phyloP scores from a whole-genome alignment of 1,284 basidiomycete species.

The Blastosporella zonata region DNA sequence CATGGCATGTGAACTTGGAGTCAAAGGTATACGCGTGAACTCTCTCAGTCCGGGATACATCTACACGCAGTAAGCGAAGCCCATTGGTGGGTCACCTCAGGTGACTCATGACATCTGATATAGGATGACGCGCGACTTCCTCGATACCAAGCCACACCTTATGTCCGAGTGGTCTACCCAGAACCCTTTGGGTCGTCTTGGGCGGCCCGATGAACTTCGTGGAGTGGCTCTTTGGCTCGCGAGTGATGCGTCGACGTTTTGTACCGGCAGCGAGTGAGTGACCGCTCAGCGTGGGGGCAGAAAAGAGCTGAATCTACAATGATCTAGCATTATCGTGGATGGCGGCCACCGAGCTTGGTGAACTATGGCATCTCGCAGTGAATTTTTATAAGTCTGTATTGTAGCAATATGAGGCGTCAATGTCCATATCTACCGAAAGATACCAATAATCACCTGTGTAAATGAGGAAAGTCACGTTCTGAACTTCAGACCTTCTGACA shows the following conservation, averaged over 20 bases:
- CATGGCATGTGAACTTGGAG: conserved; percentile 78
- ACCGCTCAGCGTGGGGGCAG: not conserved
- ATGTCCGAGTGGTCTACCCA: conserved; percentile 58
- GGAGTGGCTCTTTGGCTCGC: conserved; percentile 6
- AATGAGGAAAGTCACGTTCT: too few species aligned
- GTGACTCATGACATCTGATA: conserved; percentile 1
- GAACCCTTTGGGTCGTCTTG: conserved; percentile 72
- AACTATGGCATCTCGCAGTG: not conserved
- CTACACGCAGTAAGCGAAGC: conserved; percentile 53
- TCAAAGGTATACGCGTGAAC: conserved; percentile 68
- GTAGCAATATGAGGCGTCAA: too few species aligned
- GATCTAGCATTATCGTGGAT: conserved; percentile 11
- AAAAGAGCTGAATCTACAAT: not conserved
- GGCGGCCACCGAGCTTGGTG: conserved; percentile 14
- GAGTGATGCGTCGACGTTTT: conserved; percentile 12
- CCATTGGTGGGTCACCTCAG: not conserved
- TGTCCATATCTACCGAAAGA: too few species aligned
- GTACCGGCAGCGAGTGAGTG: conserved; percentile 13
- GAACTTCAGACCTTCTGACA: too few species aligned
- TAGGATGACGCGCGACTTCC: conserved; percentile 74
- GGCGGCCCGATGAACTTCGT: conserved; percentile 67
- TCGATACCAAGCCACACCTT: conserved; percentile 61
- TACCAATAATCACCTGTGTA: too few species aligned
- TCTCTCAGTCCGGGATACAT: conserved; percentile 70
- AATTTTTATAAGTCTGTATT: too few species aligned